phyloP scores from a whole-genome alignment of 2,329 filamentous ascomycete genomes.

The Talaromyces verruculosus region DNA sequence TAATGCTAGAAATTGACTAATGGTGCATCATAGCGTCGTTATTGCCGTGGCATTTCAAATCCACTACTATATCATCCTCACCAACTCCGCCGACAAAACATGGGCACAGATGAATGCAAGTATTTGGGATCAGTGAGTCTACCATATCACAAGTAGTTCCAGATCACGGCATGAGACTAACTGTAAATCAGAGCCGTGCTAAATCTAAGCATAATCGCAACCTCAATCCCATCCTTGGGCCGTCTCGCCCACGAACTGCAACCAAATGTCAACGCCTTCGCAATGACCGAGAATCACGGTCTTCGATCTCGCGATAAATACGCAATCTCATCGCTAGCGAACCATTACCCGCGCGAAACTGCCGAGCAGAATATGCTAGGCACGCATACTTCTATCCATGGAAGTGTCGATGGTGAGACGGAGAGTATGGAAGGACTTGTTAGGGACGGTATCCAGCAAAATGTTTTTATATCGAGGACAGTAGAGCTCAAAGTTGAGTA shows the following conservation, averaged over 20 bases:
- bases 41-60: slow-evolving; percentile 23
- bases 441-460: slow-evolving; percentile 18
- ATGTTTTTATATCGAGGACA: slow-evolving; percentile 17
- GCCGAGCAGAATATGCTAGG: slow-evolving; percentile 14
- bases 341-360: slow-evolving; percentile 15
- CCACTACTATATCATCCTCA: slow-evolving; percentile 24
- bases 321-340: slow-evolving; percentile 15
- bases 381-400: slow-evolving; percentile 20
- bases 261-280: slow-evolving; percentile 17
- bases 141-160: background rate
- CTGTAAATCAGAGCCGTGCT: slow-evolving; percentile 25
- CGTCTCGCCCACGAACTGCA: slow-evolving; percentile 30
- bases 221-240: slow-evolving; percentile 30
- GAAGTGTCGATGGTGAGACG: slow-evolving; percentile 18
- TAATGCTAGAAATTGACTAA: background rate
- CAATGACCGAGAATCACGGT: slow-evolving; percentile 21
- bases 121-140: slow-evolving; percentile 24
- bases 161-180: background rate
- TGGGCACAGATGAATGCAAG: slow-evolving; percentile 26
- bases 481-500: slow-evolving; percentile 21
- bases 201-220: slow-evolving; percentile 27
- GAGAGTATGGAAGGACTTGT: slow-evolving; percentile 22
- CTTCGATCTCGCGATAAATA: slow-evolving; percentile 19
- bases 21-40: slow-evolving; percentile 4
- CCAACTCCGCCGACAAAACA: slow-evolving; percentile 17